Base-by-base conservation (phyloP, 257 asterid genomes). In the Anisodus acutangulus region DNA sequence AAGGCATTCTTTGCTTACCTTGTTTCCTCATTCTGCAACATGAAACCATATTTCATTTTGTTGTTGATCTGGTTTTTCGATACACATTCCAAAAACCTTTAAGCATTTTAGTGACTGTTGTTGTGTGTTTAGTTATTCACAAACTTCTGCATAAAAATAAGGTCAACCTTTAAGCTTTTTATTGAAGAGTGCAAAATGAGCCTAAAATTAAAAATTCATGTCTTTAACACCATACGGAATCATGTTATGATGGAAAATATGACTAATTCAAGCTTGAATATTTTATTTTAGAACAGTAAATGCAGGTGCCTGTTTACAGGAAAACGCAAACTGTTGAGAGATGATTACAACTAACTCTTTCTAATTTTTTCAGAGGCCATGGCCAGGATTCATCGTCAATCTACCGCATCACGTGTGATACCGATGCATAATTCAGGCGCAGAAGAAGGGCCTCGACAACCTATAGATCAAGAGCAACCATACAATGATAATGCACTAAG, bases 321-420 rank as follows among this genome's bases (percentile, higher is more conserved):
- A 10, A 79, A 37, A 49, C 31, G 31, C 13, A 3, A 31, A 31
- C 59, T 41, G n/a, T 37, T 43, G 13, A 62, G 15, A 39, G 15
- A 81, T 60, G 19, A 62, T 81, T 49, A 59, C 59, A 17, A 15
- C 60, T 62, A 10, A n/a, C 60, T 41, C 72, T 60, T 81, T 62
- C 51, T 41, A 81, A 19, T 35, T 63, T 60, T 41, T 45, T 81
- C 84, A 81, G 84, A 81, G 22, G 39, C 74, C 5, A 60, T 81
- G 76, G 84, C 9, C 22, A 2, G 13, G 74, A 41, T 59, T 6
- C 26, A 12, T 60, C 11, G 11, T 41, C 22, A 19, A 41, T 60
- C 57, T 26, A 15, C n/a, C 51, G 72, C 45, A 35, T 26, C 51
- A 81, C 0, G n/a, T 62, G 60, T 45, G 59, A 5, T 6, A 41